phyloP scores from a whole-genome alignment of 2,329 filamentous ascomycete species.

The Penicillium sp. region DNA sequence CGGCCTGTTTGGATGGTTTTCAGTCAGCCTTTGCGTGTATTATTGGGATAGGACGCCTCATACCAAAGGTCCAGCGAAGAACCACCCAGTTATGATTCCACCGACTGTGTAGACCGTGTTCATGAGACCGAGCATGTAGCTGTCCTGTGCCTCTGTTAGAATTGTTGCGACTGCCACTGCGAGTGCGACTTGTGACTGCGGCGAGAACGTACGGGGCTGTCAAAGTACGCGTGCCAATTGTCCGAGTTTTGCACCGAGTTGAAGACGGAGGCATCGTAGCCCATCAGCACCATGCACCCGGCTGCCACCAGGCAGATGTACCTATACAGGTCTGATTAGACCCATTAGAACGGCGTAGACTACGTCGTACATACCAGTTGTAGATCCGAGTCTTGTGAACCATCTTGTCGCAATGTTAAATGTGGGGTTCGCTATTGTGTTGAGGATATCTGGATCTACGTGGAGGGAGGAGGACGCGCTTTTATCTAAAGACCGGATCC shows the following conservation, averaged over 20 bases:
- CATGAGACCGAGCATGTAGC: conserved; percentile 59
- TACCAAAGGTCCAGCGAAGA: conserved; percentile 64
- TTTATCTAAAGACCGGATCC: not conserved
- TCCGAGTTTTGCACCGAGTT: conserved; percentile 72
- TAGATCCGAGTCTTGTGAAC: conserved; percentile 5
- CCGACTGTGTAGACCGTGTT: conserved; percentile 75
- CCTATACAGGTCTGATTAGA: conserved; percentile 37
- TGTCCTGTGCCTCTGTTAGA: not conserved
- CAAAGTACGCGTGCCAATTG: conserved; percentile 70
- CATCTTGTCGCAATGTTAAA: conserved; percentile 1
- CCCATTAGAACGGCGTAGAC: too few species aligned
- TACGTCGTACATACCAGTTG: not conserved
- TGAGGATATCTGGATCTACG: not conserved
- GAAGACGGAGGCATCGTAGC: conserved; percentile 75
- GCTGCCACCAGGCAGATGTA: conserved; percentile 72
- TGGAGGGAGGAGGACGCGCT: not conserved
- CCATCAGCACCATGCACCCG: conserved; percentile 75
- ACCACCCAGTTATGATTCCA: conserved; percentile 72
- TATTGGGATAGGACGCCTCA: too few species aligned
- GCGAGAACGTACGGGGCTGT: conserved; percentile 37
- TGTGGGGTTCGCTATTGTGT: not conserved
- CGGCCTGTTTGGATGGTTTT: conserved; percentile 45
- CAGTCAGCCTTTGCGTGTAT: too few species aligned
- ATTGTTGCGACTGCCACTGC: too few species aligned
- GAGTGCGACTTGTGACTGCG: too few species aligned